Percentiles rank a stretch among this genome's conserved stretches.
Conservation (phyloP, 2,329 filamentous ascomycete genomes). For the Xylariomycetidae sp. region DNA sequence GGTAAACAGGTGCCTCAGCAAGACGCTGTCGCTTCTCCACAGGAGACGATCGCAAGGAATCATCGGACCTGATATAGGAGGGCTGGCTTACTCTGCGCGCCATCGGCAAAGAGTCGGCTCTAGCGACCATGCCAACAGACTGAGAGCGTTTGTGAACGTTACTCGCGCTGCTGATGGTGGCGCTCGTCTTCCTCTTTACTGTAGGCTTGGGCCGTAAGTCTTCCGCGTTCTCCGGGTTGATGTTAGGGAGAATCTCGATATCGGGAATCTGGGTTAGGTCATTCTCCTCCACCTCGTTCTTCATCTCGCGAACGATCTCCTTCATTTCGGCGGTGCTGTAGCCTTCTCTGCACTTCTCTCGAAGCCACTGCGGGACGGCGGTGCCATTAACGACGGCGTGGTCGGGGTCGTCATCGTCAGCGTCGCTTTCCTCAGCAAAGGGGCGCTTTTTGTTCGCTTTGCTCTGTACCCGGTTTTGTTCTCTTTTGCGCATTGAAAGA, state of each 20-base stretch:
- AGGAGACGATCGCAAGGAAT: conserved; percentile 13
- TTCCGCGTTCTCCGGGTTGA: conserved; percentile 33
- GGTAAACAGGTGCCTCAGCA: conserved; percentile 15
- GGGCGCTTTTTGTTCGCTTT: conserved; percentile 25
- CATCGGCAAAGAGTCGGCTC: conserved; percentile 17
- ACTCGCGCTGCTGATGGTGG: too few relatives aligned
- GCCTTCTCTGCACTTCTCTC: conserved; percentile 36
- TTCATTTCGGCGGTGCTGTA: conserved; percentile 43
- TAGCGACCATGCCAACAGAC: conserved; percentile 26
- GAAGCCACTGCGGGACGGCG: conserved; percentile 44
- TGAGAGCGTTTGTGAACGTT: conserved; percentile 31
- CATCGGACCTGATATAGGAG: conserved; percentile 11
- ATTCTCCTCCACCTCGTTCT: conserved; percentile 37
- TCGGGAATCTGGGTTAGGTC: conserved; percentile 45
- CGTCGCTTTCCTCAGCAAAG: conserved; percentile 25
- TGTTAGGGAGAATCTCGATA: conserved; percentile 53
- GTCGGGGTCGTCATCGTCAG: conserved; percentile 25
- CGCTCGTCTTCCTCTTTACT: conserved; percentile 20
- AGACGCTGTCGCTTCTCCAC: conserved; percentile 25
- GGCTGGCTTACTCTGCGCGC: conserved; percentile 23
- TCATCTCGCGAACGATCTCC: conserved; percentile 39
- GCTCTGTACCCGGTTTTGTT: conserved; percentile 50
- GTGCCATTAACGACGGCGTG: conserved; percentile 30
- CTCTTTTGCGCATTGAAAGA: conserved; percentile 58
- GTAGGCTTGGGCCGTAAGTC: conserved; percentile 21